These are phyloP conservation scores for Chlorella sp. DNA, from an alignment of 139 green algal genomes.

Conservation along the genomic window DNA sequence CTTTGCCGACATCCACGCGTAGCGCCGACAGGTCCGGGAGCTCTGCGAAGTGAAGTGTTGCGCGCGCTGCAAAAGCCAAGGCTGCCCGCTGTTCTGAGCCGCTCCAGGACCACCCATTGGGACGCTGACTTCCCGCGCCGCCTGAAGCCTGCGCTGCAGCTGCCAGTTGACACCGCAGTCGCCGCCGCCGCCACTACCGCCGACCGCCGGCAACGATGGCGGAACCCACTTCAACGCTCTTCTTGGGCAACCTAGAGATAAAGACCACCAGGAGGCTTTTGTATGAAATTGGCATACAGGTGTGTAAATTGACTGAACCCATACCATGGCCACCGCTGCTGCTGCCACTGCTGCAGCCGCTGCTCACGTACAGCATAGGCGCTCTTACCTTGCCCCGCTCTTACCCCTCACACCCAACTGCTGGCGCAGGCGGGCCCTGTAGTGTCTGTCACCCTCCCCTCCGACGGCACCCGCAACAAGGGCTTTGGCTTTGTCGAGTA, in stretches of 20 bases:
- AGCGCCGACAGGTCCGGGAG: too few species aligned
- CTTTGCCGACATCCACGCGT: too few species aligned
- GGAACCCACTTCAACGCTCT: background rate
- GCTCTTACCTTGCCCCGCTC: too few species aligned
- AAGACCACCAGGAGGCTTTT: background rate
- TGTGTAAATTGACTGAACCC: background rate
- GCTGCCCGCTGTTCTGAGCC: background rate
- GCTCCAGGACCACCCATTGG: too few species aligned
- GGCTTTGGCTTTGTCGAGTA: conserved; percentile 41
- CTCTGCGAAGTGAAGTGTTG: background rate
- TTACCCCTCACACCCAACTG: background rate
- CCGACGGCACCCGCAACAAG: background rate
- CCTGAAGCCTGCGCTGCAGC: background rate
- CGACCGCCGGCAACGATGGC: background rate
- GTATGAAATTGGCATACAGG: conserved; percentile 45
- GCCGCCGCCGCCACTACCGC: too few species aligned
- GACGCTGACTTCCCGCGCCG: background rate
- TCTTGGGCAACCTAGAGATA: conserved; percentile 32
- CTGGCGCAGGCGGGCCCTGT: conserved; percentile 36
- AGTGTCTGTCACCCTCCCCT: background rate
- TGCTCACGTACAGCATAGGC: background rate
- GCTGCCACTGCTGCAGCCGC: background rate
- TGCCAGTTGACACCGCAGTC: background rate
- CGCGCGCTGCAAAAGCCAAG: background rate
- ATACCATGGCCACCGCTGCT: background rate